phyloP scores from a whole-genome alignment of 2,329 filamentous ascomycete species.

The Colletotrichum tofieldiae region DNA sequence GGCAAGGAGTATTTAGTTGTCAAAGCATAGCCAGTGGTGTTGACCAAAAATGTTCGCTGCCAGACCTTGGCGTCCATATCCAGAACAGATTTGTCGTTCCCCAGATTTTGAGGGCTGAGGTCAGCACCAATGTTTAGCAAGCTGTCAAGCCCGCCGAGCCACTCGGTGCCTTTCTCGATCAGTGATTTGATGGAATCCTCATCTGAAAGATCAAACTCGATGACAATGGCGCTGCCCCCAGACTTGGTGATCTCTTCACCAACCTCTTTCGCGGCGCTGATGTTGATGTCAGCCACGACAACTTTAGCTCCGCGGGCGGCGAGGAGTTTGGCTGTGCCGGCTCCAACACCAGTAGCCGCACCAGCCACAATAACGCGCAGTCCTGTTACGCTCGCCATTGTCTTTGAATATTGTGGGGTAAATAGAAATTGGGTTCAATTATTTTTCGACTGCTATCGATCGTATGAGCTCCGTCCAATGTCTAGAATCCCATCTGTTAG shows the following conservation, averaged over 20 bases:
- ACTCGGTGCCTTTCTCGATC: conserved; percentile 17
- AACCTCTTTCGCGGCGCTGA: conserved; percentile 18
- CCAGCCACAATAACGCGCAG: conserved; percentile 24
- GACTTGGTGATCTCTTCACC: conserved; percentile 11
- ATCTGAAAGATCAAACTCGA: conserved; percentile 20
- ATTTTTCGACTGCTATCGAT: neutral
- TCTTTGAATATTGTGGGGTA: neutral
- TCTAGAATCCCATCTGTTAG: neutral
- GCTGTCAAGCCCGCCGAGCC: conserved; percentile 26
- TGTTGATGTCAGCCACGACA: conserved; percentile 27
- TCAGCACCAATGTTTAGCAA: conserved; percentile 30
- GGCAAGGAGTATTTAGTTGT: conserved; percentile 28
- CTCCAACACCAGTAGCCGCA: conserved; percentile 21
- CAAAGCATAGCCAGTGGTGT: conserved; percentile 24
- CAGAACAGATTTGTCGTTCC: conserved; percentile 13
- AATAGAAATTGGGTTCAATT: neutral
- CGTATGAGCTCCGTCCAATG: neutral
- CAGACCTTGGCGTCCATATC: conserved; percentile 25
- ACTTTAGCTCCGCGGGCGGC: conserved; percentile 25
- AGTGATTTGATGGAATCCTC: conserved; percentile 20
- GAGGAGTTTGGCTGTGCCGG: conserved; percentile 25
- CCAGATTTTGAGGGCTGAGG: conserved; percentile 14
- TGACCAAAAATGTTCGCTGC: conserved; percentile 26
- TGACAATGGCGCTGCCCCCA: conserved; percentile 16
- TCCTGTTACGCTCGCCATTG: conserved; percentile 22